Percentiles rank a stretch among this genome's conserved stretches.
These are phyloP conservation scores for Thalassiosira hispida DNA, from an alignment of 352 stramenopile genomes.

Conservation along the genomic window DNA sequence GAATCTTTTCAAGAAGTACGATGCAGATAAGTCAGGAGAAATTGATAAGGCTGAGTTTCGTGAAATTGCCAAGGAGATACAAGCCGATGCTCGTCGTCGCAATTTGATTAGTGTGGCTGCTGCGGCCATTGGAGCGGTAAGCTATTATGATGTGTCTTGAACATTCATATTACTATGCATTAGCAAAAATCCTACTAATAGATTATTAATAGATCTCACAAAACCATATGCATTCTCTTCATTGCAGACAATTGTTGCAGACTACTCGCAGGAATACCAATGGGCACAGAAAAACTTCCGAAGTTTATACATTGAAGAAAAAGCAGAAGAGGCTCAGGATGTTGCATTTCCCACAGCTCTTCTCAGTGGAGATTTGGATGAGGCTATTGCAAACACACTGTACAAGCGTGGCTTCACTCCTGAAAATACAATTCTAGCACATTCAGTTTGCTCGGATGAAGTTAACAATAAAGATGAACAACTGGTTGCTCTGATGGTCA, in stretches of 20 bases:
- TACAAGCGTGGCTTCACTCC: constrained; percentile 15
- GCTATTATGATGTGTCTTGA: background rate
- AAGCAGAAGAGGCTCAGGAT: constrained; percentile 15
- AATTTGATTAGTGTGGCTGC: constrained; percentile 21
- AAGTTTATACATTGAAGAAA: constrained; percentile 14
- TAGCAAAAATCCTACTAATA: too few relatives aligned
- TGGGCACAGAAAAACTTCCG: constrained; percentile 30
- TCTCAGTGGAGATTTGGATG: constrained; percentile 22
- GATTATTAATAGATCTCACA: background rate
- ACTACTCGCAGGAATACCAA: constrained; percentile 27
- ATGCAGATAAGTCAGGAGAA: constrained; percentile 4
- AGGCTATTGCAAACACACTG: constrained; percentile 31
- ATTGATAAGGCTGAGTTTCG: constrained; percentile 17
- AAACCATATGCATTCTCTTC: background rate
- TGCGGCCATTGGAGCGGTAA: constrained; percentile 6
- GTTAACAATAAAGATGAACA: constrained; percentile 30
- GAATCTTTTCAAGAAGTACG: constrained; percentile 19
- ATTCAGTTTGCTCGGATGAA: constrained; percentile 39
- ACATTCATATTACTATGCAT: too few relatives aligned
- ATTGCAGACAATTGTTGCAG: constrained; percentile 11
- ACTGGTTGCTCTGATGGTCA: constrained; percentile 18
- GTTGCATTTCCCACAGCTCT: constrained; percentile 25
- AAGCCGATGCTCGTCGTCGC: background rate
- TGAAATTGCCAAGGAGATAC: constrained; percentile 17
- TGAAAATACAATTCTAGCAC: constrained; percentile 32